Conservation (phyloP, 2,329 filamentous ascomycete genomes). For the Claviceps cyperi region DNA sequence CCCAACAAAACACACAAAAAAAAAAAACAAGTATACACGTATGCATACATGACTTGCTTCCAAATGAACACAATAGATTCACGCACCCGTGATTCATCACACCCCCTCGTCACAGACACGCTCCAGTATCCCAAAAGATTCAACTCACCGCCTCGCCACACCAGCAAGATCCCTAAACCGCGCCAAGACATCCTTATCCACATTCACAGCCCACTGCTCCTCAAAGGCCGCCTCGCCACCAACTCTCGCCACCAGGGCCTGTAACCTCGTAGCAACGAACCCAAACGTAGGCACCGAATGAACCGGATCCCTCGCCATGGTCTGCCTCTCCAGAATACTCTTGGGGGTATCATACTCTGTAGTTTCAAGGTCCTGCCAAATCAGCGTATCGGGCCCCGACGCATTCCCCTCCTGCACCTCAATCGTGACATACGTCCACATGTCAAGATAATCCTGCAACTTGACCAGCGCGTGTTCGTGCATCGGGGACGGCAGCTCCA, state of each 20-base stretch:
- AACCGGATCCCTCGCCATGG: slow-evolving; percentile 48
- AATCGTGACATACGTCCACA: slow-evolving; percentile 59
- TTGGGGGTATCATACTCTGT: slow-evolving; percentile 43
- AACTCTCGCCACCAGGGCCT: slow-evolving; percentile 39
- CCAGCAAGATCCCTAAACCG: slow-evolving; percentile 35
- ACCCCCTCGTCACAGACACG: not conserved
- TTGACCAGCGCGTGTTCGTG: slow-evolving; percentile 42
- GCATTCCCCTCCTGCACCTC: slow-evolving; percentile 50
- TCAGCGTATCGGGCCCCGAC: slow-evolving; percentile 35
- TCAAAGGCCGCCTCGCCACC: slow-evolving; percentile 56
- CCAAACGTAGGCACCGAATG: slow-evolving; percentile 48
- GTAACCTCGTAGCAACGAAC: slow-evolving; percentile 50
- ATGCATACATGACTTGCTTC: too few relatives aligned
- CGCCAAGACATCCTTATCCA: slow-evolving; percentile 56
- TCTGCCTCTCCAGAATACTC: slow-evolving; percentile 35
- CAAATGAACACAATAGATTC: too few relatives aligned
- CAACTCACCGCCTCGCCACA: not conserved
- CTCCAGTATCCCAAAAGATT: too few relatives aligned
- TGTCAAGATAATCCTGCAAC: slow-evolving; percentile 58
- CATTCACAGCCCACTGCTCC: slow-evolving; percentile 55
- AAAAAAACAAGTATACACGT: too few relatives aligned
- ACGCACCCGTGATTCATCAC: not conserved
- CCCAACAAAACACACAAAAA: too few relatives aligned
- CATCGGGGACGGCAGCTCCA: slow-evolving; percentile 46
- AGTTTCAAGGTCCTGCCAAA: slow-evolving; percentile 27